Base-by-base conservation (phyloP, 176 grass and related monocot genomes). In the Miscanthus lutarioriparius region DNA sequence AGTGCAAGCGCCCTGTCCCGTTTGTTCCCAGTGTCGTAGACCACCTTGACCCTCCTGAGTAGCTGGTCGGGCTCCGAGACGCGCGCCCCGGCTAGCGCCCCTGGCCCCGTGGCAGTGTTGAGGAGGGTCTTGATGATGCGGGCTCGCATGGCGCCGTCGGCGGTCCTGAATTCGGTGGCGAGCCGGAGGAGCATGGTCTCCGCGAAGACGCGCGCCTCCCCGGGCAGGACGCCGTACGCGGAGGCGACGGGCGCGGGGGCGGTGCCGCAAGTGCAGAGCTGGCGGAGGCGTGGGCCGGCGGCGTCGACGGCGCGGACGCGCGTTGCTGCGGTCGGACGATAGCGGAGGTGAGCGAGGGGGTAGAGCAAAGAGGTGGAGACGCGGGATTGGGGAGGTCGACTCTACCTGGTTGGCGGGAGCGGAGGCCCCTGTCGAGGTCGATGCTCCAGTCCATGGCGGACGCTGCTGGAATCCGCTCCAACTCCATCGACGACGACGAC, bases 151-250 rank as follows among this genome's bases (percentile, higher is more conserved):
- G 44, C 39, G 59, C 89, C 81, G 75, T 98, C 82, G 22, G 80
- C 63, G 23, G 38, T 45, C 53, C 38, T 86, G 83, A 98, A 95
- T 33, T 90, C 81, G 74, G 87, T 73, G 67, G 89, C 87, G 66
- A 95, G 92, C 30, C 89, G 87, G 82, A 95, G 88, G 70, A 95
- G 85, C 70, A 98, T 98, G 63, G 92, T 88, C 87, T 98, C 92
- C 8, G 76, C 78, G 49, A 98, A 98, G 45, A 80, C 43, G 77
- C 76, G 70, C 54, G 92, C 85, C 76, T 95, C 92, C 56, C 72
- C 75, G 5, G 83, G 85, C 19, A 91, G 51, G 81, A 93, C 48
- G 68, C 53, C 82, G 20, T 80, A 88, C 40, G 84, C 83, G 32
- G 83, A 88, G 7, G 89, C 80, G 15, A 95, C 61, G 27, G 82